A percentile compares a stretch with the other conserved stretches of the same genome.
These are phyloP conservation scores for Myxozyma udenii DNA, from an alignment of 805 yeast genomes.

Conservation along the genomic window DNA sequence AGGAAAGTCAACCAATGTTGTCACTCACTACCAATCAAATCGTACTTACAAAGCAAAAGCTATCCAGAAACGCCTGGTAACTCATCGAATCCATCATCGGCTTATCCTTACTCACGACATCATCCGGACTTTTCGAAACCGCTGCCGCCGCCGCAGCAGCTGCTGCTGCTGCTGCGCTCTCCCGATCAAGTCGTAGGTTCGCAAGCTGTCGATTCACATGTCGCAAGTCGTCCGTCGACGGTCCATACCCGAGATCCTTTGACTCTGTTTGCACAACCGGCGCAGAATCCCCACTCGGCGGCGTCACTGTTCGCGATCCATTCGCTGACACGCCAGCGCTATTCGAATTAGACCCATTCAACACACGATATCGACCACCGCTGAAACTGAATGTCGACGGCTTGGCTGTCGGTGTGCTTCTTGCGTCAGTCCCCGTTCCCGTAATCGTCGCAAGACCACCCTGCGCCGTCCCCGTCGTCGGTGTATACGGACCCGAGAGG, in stretches of 20 bases:
- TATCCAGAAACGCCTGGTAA: conserved; percentile 42
- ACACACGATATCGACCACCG: conserved; percentile 2
- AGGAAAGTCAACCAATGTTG: too few relatives aligned
- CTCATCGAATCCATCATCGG: conserved; percentile 39
- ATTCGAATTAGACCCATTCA: conserved; percentile 2
- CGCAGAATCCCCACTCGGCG: conserved; percentile 7
- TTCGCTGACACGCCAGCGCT: conserved; percentile 1
- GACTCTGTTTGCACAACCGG: neutral
- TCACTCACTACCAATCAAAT: neutral
- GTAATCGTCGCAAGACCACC: neutral
- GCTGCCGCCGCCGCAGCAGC: neutral
- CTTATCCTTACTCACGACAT: conserved; percentile 10
- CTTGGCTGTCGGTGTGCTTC: neutral
- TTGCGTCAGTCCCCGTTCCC: neutral
- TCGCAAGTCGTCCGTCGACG: conserved; percentile 25
- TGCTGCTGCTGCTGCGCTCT: neutral
- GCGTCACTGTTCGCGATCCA: neutral
- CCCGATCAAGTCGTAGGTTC: conserved; percentile 14
- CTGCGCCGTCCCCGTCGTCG: conserved; percentile 2
- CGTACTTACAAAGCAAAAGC: conserved; percentile 39
- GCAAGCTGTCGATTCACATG: conserved; percentile 27
- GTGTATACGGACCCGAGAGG: neutral
- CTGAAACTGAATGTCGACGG: conserved; percentile 5
- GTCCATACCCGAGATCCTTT: conserved; percentile 12
- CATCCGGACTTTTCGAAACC: neutral